Evolutionary conservation across 2,329 filamentous ascomycete genomes (phyloP), one percentile per base, ranked within the genome.

Genomic region (Triangularia setosa): DNA sequence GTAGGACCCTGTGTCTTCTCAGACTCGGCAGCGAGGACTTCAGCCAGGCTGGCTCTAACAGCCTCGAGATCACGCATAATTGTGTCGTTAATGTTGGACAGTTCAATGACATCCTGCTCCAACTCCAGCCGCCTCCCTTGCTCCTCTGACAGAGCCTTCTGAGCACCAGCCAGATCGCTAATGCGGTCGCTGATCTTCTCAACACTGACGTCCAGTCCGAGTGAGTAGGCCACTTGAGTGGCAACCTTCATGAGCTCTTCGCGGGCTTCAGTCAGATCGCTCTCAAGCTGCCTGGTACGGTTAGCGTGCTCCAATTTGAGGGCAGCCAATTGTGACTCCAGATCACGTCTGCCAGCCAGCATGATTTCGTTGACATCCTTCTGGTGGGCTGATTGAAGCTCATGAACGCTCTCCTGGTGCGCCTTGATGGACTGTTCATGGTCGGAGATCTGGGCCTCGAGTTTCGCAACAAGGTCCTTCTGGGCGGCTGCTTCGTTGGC

Each of bases 181-280:
- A 90, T 87, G 60, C 85, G 83, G 64, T 88, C 84, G 4, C 84
- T 82, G 18, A 93, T 79, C 75, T 88, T 86, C 64, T 89, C 87
- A n/a, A 89, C 81, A 72, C 87, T 88, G 54, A 88, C 84, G 23
- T 90, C 84, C 14, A 90, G 72, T 14, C 87, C 80, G 66, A 88
- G 76, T 53, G 87, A 81, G 74, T 81, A 79, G 63, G 87, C 80
- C 60, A 92, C 85, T 69, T 87, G 85, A 2, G 83, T 83, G 18
- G 89, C 86, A 53, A 90, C 80, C 72, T 85, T 87, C 72, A 83
- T 82, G 53, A 92, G 79, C 63, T 90, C 85, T 60, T 90, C 84
- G 30, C 87, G 84, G n/a, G 88, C 87, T 64, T 87, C 84, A 1
- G 81, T 77, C 33, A 90, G 84, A 53, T 91, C 88, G 28, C 79